Conservation (phyloP, 495 filamentous ascomycete species). For the Tetracladium marchalianum region DNA sequence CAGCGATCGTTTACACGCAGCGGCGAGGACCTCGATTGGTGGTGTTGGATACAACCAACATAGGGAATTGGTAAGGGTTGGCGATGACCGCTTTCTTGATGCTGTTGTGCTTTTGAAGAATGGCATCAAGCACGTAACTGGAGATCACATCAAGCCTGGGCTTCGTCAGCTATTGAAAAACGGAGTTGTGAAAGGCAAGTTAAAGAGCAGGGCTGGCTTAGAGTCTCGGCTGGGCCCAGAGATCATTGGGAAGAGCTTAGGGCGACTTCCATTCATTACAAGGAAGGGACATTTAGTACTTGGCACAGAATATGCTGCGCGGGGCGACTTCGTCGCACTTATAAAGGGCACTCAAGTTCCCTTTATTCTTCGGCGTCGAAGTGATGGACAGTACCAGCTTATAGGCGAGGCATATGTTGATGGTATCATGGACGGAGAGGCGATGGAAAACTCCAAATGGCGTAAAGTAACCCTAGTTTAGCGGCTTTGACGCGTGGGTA, state of each 20-base stretch:
- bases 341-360: constrained; percentile 10
- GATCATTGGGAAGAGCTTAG: background rate
- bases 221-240: background rate
- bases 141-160: background rate
- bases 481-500: too few relatives aligned
- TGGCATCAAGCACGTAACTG: background rate
- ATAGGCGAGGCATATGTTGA: constrained; percentile 16
- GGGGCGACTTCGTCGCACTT: constrained; percentile 7
- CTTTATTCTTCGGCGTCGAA: constrained; percentile 8
- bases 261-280: constrained; percentile 7
- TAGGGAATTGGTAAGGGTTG: background rate
- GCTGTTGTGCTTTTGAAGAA: background rate
- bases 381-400: constrained; percentile 6
- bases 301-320: constrained; percentile 1
- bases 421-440: constrained; percentile 18
- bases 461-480: too few relatives aligned
- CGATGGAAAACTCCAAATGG: background rate
- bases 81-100: background rate
- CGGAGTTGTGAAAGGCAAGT: background rate
- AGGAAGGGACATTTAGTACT: constrained; percentile 9
- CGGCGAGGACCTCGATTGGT: constrained; percentile 2
- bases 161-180: too few relatives aligned
- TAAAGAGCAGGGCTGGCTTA: background rate
- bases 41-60: background rate
- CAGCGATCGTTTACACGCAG: constrained; percentile 4